These are phyloP conservation scores for Podospora comata DNA, from an alignment of 495 filamentous ascomycete species.

Conservation along the genomic window DNA sequence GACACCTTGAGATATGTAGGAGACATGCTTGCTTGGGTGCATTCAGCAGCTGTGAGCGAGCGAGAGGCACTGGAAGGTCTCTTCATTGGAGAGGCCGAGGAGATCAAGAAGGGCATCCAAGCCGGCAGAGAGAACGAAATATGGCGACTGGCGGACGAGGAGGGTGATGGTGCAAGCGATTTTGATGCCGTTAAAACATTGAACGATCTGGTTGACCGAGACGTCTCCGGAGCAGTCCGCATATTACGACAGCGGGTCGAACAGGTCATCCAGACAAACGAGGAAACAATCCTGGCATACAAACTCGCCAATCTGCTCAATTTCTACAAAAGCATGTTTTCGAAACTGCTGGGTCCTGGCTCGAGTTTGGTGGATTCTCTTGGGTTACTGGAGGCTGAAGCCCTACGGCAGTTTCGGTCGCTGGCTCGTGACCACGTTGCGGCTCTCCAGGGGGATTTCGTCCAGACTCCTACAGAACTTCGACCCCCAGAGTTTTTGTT, in stretches of 20 bases:
- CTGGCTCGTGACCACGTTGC: constrained; percentile 74
- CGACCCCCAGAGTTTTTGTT: constrained; percentile 79
- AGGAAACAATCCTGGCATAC: constrained; percentile 84
- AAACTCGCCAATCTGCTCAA: constrained; percentile 81
- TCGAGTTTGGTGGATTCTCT: constrained; percentile 70
- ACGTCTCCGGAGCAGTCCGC: constrained; percentile 73
- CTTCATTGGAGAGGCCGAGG: constrained; percentile 88
- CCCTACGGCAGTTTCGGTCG: constrained; percentile 75
- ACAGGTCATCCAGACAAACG: constrained; percentile 87
- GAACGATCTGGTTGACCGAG: constrained; percentile 82
- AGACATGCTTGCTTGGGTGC: constrained; percentile 97
- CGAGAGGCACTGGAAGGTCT: constrained; percentile 87
- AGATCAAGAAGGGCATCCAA: constrained; percentile 80
- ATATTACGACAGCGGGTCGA: constrained; percentile 80
- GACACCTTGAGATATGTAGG: constrained; percentile 90
- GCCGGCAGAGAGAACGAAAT: constrained; percentile 82
- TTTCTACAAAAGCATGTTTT: constrained; percentile 86
- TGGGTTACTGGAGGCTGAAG: constrained; percentile 64
- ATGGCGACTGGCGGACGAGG: constrained; percentile 65
- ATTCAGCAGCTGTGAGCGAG: constrained; percentile 91
- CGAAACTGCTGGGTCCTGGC: constrained; percentile 66
- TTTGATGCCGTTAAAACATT: constrained; percentile 85
- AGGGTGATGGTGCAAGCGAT: constrained; percentile 49
- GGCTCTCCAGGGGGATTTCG: constrained; percentile 65
- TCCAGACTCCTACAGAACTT: constrained; percentile 64